Evolutionary conservation across 805 yeast genomes (phyloP).

Genomic region (Pichia cephalocereana): DNA sequence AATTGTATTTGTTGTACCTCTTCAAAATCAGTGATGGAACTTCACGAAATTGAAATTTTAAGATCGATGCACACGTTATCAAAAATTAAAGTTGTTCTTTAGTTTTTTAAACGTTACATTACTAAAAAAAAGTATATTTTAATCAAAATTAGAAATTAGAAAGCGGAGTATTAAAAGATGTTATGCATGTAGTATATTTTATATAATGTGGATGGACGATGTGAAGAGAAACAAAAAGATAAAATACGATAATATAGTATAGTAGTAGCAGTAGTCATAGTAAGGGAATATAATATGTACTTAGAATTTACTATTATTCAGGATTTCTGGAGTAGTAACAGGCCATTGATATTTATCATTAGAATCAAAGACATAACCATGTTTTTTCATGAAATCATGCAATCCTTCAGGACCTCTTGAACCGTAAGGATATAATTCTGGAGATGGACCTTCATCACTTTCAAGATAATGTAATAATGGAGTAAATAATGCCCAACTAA

Average conservation of each 20-base stretch:
- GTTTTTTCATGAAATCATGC: conserved; percentile 48
- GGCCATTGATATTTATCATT: conserved; percentile 86
- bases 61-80: no score
- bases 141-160: no score
- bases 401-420: conserved; percentile 77
- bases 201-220: not conserved
- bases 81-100: no score
- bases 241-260: not conserved
- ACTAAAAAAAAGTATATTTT: no score
- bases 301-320: conserved; percentile 22
- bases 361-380: conserved; percentile 65
- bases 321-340: conserved; percentile 46
- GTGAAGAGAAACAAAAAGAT: not conserved
- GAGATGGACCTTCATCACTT: conserved; percentile 55
- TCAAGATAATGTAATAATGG: conserved; percentile 81
- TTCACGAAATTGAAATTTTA: no score
- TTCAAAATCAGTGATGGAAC: no score
- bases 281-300: not conserved
- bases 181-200: no score
- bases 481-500: conserved; percentile 88
- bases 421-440: conserved; percentile 75
- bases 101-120: no score
- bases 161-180: no score
- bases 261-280: no score
- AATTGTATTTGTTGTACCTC: no score